Evolutionary conservation across 1,139 yeast genomes (phyloP), one percentile per base, ranked within the genome.

Genomic region (Scheffersomyces illinoinensis): DNA sequence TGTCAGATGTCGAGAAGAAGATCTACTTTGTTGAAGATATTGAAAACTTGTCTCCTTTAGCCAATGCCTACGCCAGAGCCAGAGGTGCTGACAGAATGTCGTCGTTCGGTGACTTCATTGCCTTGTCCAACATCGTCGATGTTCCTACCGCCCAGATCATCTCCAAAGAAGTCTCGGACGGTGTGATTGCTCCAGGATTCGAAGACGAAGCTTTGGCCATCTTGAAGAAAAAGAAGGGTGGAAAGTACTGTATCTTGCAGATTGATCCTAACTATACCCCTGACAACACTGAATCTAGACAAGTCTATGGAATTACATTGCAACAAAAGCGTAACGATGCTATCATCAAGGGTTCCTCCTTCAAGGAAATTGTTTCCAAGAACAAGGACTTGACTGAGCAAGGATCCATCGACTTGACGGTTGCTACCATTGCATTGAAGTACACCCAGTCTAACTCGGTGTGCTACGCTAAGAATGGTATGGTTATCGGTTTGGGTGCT

Each of bases 81-180:
- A 90, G 99, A 79, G 99, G 99, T 76, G 99, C 99, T 66, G 99
- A 95, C 81, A 90, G 99, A 85, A 95, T 95, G 99, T 93, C 98
- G 17, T 91, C 97, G 18, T 95, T 95, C 73, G 99, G 99, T 74
- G 99, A 95, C 79, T 95, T 93, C 85, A 95, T 95, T 72, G 99
- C 99, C 58, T 84, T 95, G 65, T 92, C 98, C 62, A 93, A 93
- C 83, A 91, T 91, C 77, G 99, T 95, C 65, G 99, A 95, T 76
- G 82, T 90, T 59, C 93, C 98, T 73, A 95, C 99, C 61, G 99
- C 99, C 59, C 91, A 91, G 78, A 95, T 95, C 78, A 95, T 95
- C 75, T 90, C 98, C 61, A 92, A 91, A 79, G 99, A 95, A 82
- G 99, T 95, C 53, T 89, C 96, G 53, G 99, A 95, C 75, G 99